phyloP scores from a whole-genome alignment of 2,329 filamentous ascomycete genomes.

The Alternaria novae-zelandiae region DNA sequence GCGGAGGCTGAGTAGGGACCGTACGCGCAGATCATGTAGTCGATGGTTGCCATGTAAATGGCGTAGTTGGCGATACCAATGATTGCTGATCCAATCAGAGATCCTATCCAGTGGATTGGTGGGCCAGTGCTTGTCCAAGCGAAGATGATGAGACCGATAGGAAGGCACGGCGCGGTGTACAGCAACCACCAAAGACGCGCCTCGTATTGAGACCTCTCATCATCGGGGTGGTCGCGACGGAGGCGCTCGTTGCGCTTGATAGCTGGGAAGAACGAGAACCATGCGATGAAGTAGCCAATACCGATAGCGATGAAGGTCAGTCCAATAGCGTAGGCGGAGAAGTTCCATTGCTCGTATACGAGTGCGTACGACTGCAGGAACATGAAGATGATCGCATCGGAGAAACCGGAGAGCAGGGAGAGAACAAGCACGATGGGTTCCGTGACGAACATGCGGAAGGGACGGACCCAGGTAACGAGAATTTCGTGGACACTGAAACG shows the following conservation, averaged over 20 bases:
- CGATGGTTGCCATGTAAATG: conserved; percentile 80
- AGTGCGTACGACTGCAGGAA: conserved; percentile 74
- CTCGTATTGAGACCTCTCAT: conserved; percentile 45
- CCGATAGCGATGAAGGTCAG: conserved; percentile 65
- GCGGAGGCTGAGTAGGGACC: conserved; percentile 77
- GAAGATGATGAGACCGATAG: conserved; percentile 74
- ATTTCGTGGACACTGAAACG: conserved; percentile 50
- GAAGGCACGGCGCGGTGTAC: conserved; percentile 65
- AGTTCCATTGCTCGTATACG: conserved; percentile 72
- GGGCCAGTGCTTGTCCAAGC: conserved; percentile 73
- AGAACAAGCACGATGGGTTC: conserved; percentile 77
- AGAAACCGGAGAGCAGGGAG: conserved; percentile 76
- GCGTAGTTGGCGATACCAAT: conserved; percentile 75
- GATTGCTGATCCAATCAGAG: conserved; percentile 68
- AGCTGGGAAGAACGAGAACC: conserved; percentile 64
- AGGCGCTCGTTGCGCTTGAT: conserved; percentile 48
- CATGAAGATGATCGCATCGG: conserved; percentile 79
- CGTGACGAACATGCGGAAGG: conserved; percentile 76
- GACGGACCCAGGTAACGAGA: conserved; percentile 60
- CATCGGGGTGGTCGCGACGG: conserved; percentile 34
- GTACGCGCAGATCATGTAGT: conserved; percentile 80
- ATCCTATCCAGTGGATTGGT: conserved; percentile 71
- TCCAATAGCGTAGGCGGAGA: conserved; percentile 63
- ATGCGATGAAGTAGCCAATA: conserved; percentile 70
- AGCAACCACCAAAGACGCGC: conserved; percentile 71